Evolutionary conservation across 768 basidiomycete species (phyloP), one percentile per base, ranked within the genome.

Genomic region (Calocybe cyanea): DNA sequence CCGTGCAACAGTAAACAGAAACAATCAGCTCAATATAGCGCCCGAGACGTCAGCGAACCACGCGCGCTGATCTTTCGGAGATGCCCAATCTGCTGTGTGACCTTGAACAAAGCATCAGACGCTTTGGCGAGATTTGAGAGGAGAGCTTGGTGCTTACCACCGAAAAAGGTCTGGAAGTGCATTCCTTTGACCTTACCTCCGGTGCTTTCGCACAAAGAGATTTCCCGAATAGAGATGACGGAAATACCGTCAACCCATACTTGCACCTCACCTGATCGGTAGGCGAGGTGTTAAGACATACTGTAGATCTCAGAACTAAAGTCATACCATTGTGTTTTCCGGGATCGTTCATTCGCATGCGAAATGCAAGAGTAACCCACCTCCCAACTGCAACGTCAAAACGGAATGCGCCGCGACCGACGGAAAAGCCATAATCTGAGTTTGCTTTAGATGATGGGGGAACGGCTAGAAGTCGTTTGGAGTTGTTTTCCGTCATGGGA

Each of bases 81-180:
- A 77, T 6, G 79, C 80, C 83, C 83, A 87, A 8, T 80, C 76
- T 1, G 66, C 48, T 5, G 67, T 66, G 51, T 76, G 67, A 7
- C 82, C 83, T 18, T 18, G 7, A 34, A 23, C 23, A 20, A n/a
- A 32, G 3, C 9, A 13, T 23, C 17, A 14, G n/a, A 20, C 34
- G 36, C 23, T 20, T 38, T 17, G 15, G n/a, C n/a, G n/a, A n/a
- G n/a, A 11, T 6, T 28, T 28, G 25, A 28, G 25, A 9, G 38
- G 39, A 17, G 19, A 20, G 15, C 14, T 6, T 14, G 38, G 56
- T 68, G 43, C 53, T 11, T 28, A 80, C 83, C 85, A 35, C 85
- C 86, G 50, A 90, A 90, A 68, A 88, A 90, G 0, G 86, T 87
- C 61, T 87, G 78, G 41, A 85, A 78, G 59, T 85, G 85, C 59